A percentile compares a stretch with the other conserved stretches of the same genome.
These are phyloP conservation scores for Gyrodon lividus DNA, from an alignment of 768 basidiomycete species.

Conservation along the genomic window DNA sequence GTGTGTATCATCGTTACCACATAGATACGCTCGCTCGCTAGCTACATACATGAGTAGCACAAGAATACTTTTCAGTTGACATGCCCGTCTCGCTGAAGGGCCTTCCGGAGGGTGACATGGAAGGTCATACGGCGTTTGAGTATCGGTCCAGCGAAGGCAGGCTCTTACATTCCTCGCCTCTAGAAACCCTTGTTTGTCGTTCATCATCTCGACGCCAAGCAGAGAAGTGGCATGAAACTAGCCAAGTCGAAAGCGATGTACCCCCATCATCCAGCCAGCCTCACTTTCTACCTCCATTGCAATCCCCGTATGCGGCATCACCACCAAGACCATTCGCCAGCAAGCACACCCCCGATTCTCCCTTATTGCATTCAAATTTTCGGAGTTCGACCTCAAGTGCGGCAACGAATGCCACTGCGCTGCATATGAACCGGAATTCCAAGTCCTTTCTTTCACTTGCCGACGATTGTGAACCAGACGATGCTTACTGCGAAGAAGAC, in stretches of 20 bases:
- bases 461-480: conserved; percentile 33
- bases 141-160: conserved; percentile 23
- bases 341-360: conserved; percentile 37
- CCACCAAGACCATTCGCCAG: conserved; percentile 10
- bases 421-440: conserved; percentile 14
- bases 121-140: conserved; percentile 16
- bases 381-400: conserved; percentile 40
- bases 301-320: background rate
- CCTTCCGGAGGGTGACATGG: conserved; percentile 19
- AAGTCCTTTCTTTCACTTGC: conserved; percentile 29
- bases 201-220: conserved; percentile 46
- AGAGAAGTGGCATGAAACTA: conserved; percentile 5
- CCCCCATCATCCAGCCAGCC: conserved; percentile 13
- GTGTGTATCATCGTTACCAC: conserved; percentile 1
- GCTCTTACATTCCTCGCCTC: conserved; percentile 49
- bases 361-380: conserved; percentile 50
- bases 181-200: conserved; percentile 54
- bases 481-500: conserved; percentile 37
- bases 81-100: conserved; percentile 7
- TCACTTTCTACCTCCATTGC: conserved; percentile 3
- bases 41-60: conserved; percentile 1
- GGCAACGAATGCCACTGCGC: conserved; percentile 21
- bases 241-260: background rate
- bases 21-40: conserved; percentile 10
- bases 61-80: conserved; percentile 1